Conservation (phyloP, 768 basidiomycete species). For the Tulasnella sp. region DNA sequence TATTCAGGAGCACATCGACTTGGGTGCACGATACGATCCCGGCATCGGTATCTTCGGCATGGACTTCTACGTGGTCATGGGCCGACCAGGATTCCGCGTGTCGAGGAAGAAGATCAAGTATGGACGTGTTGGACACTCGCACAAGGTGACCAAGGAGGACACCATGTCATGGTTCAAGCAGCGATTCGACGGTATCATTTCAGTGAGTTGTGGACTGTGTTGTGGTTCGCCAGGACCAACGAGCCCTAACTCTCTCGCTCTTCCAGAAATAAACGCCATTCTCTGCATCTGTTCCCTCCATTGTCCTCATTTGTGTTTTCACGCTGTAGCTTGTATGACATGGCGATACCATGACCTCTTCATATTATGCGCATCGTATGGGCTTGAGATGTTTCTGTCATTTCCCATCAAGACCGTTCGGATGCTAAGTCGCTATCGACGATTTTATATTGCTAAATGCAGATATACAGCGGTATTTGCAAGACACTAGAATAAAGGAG, state of each 20-base stretch:
- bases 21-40: conserved; percentile 98
- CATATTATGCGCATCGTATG: conserved; percentile 8
- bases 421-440: neutral
- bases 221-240: neutral
- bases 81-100: conserved; percentile 88
- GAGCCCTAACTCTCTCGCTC: neutral
- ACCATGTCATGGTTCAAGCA: conserved; percentile 99
- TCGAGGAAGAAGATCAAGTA: conserved; percentile 86
- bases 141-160: conserved; percentile 93
- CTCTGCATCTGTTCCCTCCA: neutral
- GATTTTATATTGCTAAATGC: neutral
- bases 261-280: conserved; percentile 18
- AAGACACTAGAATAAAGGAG: neutral
- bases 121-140: conserved; percentile 78
- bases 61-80: conserved; percentile 99
- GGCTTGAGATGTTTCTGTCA: neutral
- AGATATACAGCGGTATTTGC: neutral
- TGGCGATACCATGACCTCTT: conserved; percentile 1
- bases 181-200: conserved; percentile 96
- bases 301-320: conserved; percentile 16
- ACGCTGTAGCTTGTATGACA: conserved; percentile 20
- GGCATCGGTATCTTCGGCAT: conserved; percentile 99
- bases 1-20: conserved; percentile 98
- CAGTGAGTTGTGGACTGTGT: conserved; percentile 48
- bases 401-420: neutral